Evolutionary conservation across 768 basidiomycete genomes (phyloP), one percentile per base, ranked within the genome.

Genomic region (Plicaturopsis crispa): DNA sequence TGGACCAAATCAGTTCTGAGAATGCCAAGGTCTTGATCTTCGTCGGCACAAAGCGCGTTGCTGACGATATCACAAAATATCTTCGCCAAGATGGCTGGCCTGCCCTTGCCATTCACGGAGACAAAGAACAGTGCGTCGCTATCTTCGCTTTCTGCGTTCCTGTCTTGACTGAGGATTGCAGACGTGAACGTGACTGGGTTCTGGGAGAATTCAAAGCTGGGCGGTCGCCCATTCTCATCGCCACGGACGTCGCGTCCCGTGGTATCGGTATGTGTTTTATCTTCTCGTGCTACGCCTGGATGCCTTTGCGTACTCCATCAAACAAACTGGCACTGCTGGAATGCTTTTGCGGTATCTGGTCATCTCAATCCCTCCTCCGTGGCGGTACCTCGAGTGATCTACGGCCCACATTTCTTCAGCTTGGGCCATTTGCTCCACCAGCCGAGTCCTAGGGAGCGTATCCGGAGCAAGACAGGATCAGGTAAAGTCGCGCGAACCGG

Each of bases 1-100:
- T 99, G 50, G 94, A 98, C 54, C 81, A 88, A 62, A 97, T 98
- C 63, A 91, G 89, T 45, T 70, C 83, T 34, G 92, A 98, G 65
- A 93, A 96, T 55, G 96, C 93, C 33, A 99, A 99, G 64, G 96
- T 99, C 33, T 75, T 99, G 47, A 99, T 99, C 55, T 99, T 99
- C 59, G 92, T 97, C 44, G 92, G 82, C 14, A 99, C 96, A 18
- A 99, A 98, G 66, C 77, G 94, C 33, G 89, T 94, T 42, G 96
- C 96, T 36, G 96, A 99, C 60, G 96, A 99, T 47, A 85, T 99
- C 52, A 99, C 96, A 14, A 98, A 97, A 63, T 93, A 91, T 54
- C 72, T 99, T 41, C 84, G 96, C 42, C 85, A 88, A 70, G 96
- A 99, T 54, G 96, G 96, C 11, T 99, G 96, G 96, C 96, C 96